Evolutionary conservation across 495 filamentous ascomycete species (phyloP), one percentile per base, ranked within the genome.

Genomic region (Penicillium angulare): DNA sequence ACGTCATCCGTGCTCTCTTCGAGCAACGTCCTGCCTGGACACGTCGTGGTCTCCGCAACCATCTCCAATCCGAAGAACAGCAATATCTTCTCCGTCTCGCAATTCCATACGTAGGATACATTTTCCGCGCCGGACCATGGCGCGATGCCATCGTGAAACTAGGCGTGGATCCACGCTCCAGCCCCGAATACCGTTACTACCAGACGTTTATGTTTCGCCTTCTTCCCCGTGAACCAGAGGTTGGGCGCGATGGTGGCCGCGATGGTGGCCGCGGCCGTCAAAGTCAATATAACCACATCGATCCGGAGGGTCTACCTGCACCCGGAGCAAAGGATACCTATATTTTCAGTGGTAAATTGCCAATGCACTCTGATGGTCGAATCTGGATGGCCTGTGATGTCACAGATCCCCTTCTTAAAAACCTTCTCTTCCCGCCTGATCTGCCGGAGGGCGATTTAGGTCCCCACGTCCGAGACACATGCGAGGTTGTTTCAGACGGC

Each of bases 371-470:
- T 5, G 89, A 93, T 60, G 91, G 91, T 2, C 88, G 90, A 39
- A 83, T 90, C 49, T 98, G 89, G 86, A 93, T 97, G 75, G 77
- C 92, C 24, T 95, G 92, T 70, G 93, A 98, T 65, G 86, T 98
- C 49, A 83, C 80, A 0, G 92, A 97, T 92, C 16, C 56, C 50
- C 63, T 54, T 50, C 54, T 68, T 2, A 17, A 20, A 23, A 22
- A 36, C 0, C 39, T 69, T 15, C 49, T 73, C 39, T 68, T 64
- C 43, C 63, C 60, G 24, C 35, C 50, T 16, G 40, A 55, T n/a
- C n/a, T n/a, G 4, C 18, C 34, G 4, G 18, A 40, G 7, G 16
- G 16, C 20, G 21, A 39, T 12, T 7, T 18, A 0, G 32, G 29
- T 6, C 34, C 34, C 2, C 26, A 41, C 22, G 3, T 53, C 1